Evolutionary conservation across 1,139 yeast genomes (phyloP), one percentile per base, ranked within the genome.

Genomic region (Debaryomycetaceae sp.): DNA sequence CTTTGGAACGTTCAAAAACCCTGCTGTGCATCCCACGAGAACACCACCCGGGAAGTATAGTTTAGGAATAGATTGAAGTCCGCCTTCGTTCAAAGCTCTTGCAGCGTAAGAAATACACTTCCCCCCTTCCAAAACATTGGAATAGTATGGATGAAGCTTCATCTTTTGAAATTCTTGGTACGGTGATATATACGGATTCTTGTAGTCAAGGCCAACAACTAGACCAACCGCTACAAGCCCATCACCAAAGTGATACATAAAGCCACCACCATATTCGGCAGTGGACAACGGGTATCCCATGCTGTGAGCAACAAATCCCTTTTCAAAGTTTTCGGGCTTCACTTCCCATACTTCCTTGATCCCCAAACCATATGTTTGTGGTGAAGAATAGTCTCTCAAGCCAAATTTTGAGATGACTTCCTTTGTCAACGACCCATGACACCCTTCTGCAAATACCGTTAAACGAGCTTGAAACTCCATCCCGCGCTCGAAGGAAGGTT

Each of bases 271-370:
- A 58, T 93, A 93, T 5, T 84, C 84, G 42, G 78, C 82, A 37
- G 75, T 68, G 27, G 80, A 62, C 47, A 93, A 69, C n/a, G 99
- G 99, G 59, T 75, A 89, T 2, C 99, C 99, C 75, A 93, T 69
- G 0, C 95, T 75, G 62, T 93, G 99, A 1, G 86, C 83, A n/a
- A 88, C 93, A 50, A 70, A 81, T 0, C 99, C 99, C 53, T 78
- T 77, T 46, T 81, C 75, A 69, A 88, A 91, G 50, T 87, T 87
- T 44, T 83, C 88, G 9, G 93, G 90, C 35, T 76, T 73, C n/a
- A 93, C 96, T 63, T 91, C 93, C 99, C 99, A 93, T 6, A 93
- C 95, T 65, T 93, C 99, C 65, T 93, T 93, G 48, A 93, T 79
- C 31, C 99, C 99, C 36, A 93, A 64, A 11, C 99, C 99, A 63